These are phyloP conservation scores for Debaryomyces tyrocola DNA, from an alignment of 805 yeast genomes.

Conservation along the genomic window DNA sequence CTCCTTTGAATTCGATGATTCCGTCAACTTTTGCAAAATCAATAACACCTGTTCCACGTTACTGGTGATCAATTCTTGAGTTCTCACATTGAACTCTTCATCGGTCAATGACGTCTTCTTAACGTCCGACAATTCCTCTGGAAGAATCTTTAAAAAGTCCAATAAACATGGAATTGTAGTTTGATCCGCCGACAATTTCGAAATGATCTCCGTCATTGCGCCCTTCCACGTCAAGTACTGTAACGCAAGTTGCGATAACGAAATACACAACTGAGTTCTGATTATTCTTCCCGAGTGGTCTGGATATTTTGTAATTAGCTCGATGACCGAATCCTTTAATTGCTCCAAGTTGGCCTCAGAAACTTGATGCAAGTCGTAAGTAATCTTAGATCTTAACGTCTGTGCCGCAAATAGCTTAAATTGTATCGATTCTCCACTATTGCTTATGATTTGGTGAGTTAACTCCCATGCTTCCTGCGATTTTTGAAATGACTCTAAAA, in stretches of 20 bases:
- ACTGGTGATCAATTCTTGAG: constrained; percentile 58
- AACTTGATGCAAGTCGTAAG: constrained; percentile 81
- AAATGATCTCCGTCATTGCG: constrained; percentile 68
- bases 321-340: constrained; percentile 69
- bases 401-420: constrained; percentile 85
- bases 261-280: constrained; percentile 79
- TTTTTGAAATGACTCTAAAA: constrained; percentile 80
- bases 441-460: constrained; percentile 54
- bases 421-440: constrained; percentile 43
- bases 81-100: constrained; percentile 71
- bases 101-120: constrained; percentile 77
- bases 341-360: constrained; percentile 55
- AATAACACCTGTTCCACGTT: constrained; percentile 70
- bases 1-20: constrained; percentile 26
- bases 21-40: constrained; percentile 53
- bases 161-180: constrained; percentile 51
- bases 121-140: constrained; percentile 84
- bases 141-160: constrained; percentile 81
- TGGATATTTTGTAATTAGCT: constrained; percentile 50
- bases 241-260: constrained; percentile 78
- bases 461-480: constrained; percentile 79
- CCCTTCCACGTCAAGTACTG: constrained; percentile 74
- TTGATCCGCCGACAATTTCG: constrained; percentile 40
- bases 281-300: constrained; percentile 50
- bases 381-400: constrained; percentile 80